Conservation (phyloP, 352 stramenopile species). For the Peronospora farinosa region DNA sequence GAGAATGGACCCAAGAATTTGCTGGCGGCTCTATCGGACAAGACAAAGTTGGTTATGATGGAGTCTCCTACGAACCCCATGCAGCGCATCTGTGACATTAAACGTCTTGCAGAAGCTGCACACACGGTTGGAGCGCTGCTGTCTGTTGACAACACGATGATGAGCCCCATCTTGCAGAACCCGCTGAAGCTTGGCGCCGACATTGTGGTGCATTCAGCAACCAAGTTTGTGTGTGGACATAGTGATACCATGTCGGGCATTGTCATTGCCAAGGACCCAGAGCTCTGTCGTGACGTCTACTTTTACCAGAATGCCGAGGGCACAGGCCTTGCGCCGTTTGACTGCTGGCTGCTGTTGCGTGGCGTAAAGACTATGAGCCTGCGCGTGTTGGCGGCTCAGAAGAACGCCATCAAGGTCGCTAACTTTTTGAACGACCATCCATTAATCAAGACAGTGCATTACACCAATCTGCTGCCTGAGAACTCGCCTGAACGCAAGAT, state of each 20-base stretch:
- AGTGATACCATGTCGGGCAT: conserved; percentile 94
- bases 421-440: conserved; percentile 84
- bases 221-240: conserved; percentile 97
- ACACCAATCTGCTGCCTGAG: conserved; percentile 83
- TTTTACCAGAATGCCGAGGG: conserved; percentile 89
- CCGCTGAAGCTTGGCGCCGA: conserved; percentile 91
- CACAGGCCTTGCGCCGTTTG: conserved; percentile 85
- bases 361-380: conserved; percentile 89
- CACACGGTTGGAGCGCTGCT: conserved; percentile 78
- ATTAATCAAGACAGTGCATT: conserved; percentile 84
- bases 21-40: conserved; percentile 40
- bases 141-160: conserved; percentile 95
- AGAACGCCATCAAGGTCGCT: conserved; percentile 88
- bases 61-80: conserved; percentile 96
- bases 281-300: conserved; percentile 78
- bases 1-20: conserved; percentile 59
- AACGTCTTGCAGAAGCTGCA: conserved; percentile 63
- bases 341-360: conserved; percentile 85
- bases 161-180: conserved; percentile 93
- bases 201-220: conserved; percentile 94
- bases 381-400: conserved; percentile 70
- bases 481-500: conserved; percentile 65
- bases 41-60: conserved; percentile 94
- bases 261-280: conserved; percentile 80
- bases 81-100: conserved; percentile 92